Evolutionary conservation across 805 yeast species (phyloP), one percentile per base, ranked within the genome.

Genomic region (Sugiyamaella marilandica): DNA sequence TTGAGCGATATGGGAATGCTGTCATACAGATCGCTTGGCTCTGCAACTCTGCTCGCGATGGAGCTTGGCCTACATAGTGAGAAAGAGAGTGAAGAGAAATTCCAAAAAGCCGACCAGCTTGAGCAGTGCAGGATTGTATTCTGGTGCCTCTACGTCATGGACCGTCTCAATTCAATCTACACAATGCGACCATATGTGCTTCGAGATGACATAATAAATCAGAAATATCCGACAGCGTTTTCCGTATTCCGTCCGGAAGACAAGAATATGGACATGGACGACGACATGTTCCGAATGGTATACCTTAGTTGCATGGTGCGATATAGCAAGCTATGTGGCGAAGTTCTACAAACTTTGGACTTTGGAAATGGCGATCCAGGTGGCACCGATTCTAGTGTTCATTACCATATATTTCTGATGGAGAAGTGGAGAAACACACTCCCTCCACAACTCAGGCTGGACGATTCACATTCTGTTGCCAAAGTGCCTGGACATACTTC

Each of bases 71-170:
- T 60, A 9, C 62, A 61, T 47, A 55, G 47, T 24, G 39, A 47
- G 10, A 45, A 51, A n/a, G 60, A 56, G 18, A 37, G 52, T 47
- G 54, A 52, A 29, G 46, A 35, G 39, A 45, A 36, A 19, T 52
- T 50, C 33, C 53, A 57, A 1, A 51, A 45, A 35, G 54, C 49
- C 5, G 49, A 36, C 19, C 55, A 56, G 24, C 41, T 52, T 16
- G 61, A 61, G 39, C 39, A 57, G 19, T 45, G 54, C 16, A 49
- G 60, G 10, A 41, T 47, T 13, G 37, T 61, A 19, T 61, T 61
- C 47, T 61, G 65, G 65, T 57, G 59, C 21, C 35, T 61, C 11
- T 61, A 59, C 45, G 56, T 59, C 11, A 50, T 59, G 41, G 65
- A 61, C 26, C 54, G 64, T 11, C 50, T 62, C 5, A 13, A 61